Evolutionary conservation across 208 protist genomes (phyloP), one percentile per base, ranked within the genome.

Genomic region (Leishmania tropica): DNA sequence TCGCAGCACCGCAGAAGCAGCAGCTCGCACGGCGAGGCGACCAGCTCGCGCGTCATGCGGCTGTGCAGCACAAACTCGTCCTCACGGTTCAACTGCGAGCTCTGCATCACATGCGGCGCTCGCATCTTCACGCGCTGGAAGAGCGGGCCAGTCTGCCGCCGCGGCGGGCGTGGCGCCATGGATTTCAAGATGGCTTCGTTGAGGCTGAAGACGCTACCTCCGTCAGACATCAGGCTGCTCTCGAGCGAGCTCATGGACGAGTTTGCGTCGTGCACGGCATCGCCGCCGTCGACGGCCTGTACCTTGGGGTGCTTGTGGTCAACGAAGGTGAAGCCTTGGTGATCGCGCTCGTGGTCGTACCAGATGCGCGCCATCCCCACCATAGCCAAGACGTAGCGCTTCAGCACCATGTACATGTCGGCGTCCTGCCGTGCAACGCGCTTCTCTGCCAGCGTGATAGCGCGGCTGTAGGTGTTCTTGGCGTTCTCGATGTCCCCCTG

Each of bases 1-100:
- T 97, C 92, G 65, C 90, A 94, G 84, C 94, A 97, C 60, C 94
- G 92, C 74, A 97, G 89, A 6, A 97, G 89, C 58, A 96, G 84
- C 71, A 97, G 81, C 79, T 97, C 94, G 83, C 92, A 97, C 75
- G 92, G 92, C 67, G 90, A 94, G 21, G 92, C 92, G 56, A 94
- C 88, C 28, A 97, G 88, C 81, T 95, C 90, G 42, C 92, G 91
- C 48, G 89, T 90, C 92, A 97, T 95, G 79, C 90, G 89, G 76
- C 92, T 95, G 76, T 93, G 88, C 80, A 95, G 81, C 56, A 95
- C 92, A 88, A 96, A 95, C 80, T 95, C 89, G 51, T 96, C 90
- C 60, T 94, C 92, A 56, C 87, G 83, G 47, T 83, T 87, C 70
- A 28, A 21, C 76, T 54, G 60, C 47, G 78, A 13, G 73, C 81